phyloP scores from a whole-genome alignment of 306 rosid species.

The Canavalia gladiata region DNA sequence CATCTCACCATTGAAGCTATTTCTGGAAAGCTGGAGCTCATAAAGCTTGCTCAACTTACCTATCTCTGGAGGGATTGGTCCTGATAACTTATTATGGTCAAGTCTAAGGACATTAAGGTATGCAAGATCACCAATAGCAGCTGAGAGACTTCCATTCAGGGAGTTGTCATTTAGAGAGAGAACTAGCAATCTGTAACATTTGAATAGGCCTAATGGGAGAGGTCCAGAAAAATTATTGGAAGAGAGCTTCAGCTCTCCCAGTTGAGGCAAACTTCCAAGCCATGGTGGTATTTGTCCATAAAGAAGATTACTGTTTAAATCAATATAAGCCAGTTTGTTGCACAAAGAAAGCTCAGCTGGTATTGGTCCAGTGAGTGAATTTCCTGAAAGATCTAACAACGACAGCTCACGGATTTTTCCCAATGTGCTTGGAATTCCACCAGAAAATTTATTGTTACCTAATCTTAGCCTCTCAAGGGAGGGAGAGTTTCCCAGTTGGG shows the following conservation, averaged over 20 bases:
- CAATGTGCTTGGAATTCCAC: conserved; percentile 76
- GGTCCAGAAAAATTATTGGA: conserved; percentile 72
- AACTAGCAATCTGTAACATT: conserved; percentile 76
- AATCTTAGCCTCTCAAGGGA: conserved; percentile 80
- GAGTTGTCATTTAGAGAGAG: conserved; percentile 75
- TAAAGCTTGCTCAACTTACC: conserved; percentile 75
- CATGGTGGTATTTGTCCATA: conserved; percentile 77
- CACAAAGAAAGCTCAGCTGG: conserved; percentile 85
- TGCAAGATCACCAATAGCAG: conserved; percentile 66
- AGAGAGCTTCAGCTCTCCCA: conserved; percentile 88
- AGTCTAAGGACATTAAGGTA: conserved; percentile 81
- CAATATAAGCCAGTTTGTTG: conserved; percentile 75
- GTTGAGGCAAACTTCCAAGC: conserved; percentile 77
- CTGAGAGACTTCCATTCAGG: conserved; percentile 78
- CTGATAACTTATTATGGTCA: conserved; percentile 68
- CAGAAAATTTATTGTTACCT: conserved; percentile 78
- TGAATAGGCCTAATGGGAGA: conserved; percentile 72
- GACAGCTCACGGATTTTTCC: conserved; percentile 69
- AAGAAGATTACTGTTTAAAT: conserved; percentile 69
- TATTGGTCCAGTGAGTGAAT: conserved; percentile 74
- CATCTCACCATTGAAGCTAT: conserved; percentile 71
- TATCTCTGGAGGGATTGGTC: conserved; percentile 67
- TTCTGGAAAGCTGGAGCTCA: conserved; percentile 76
- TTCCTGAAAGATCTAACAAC: conserved; percentile 80
- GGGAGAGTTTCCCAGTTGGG: conserved; percentile 72